These are phyloP conservation scores for Botrytis elliptica DNA, from an alignment of 2,329 filamentous ascomycete species.

Conservation along the genomic window DNA sequence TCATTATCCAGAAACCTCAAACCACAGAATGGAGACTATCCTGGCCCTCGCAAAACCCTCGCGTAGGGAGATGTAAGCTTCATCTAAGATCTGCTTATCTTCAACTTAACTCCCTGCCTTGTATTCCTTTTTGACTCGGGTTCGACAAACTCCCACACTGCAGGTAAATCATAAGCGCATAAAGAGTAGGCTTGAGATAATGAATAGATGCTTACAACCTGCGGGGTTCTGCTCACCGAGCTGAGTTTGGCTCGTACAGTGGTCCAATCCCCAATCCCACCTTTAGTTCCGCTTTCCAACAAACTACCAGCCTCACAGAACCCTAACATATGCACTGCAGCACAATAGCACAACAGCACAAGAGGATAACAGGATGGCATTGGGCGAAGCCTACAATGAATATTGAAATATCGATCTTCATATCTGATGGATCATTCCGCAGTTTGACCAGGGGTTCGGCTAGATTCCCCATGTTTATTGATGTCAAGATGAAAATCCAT, in stretches of 20 bases:
- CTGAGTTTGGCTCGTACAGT: conserved; percentile 3
- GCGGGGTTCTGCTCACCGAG: conserved; percentile 10
- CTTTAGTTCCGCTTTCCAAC: neutral
- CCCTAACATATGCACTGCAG: neutral
- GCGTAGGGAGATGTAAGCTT: neutral
- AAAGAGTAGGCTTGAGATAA: neutral
- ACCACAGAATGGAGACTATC: neutral
- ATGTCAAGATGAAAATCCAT: neutral
- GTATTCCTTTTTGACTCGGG: conserved; percentile 4
- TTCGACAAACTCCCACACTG: neutral
- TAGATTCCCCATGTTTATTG: neutral
- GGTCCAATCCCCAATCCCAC: conserved; percentile 13
- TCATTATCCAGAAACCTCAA: neutral
- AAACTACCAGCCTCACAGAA: neutral
- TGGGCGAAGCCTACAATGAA: neutral
- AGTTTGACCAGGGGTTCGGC: neutral
- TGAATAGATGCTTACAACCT: neutral
- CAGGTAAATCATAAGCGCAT: neutral
- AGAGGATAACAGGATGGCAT: neutral
- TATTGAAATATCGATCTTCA: conserved; percentile 12
- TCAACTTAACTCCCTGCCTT: neutral
- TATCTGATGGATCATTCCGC: neutral
- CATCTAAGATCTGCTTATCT: conserved; percentile 11
- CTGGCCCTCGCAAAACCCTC: neutral
- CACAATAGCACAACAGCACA: neutral